Evolutionary conservation across 208 protist species (phyloP).

Genomic region (Trypanosoma brucei): DNA sequence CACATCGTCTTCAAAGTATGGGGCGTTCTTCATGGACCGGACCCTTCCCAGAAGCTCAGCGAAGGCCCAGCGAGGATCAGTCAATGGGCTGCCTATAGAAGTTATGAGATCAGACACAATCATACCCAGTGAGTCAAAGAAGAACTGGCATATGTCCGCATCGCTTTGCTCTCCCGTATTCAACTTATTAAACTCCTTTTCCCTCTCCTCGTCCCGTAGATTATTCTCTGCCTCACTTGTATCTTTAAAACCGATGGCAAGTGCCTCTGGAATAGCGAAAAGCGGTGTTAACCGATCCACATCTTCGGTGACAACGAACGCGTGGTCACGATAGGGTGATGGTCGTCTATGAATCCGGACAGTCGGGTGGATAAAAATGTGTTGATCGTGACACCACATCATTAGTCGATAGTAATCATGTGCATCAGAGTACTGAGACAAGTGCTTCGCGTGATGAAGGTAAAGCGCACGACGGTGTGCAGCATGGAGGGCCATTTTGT

Average conservation of each 20-base stretch:
- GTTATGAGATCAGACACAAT: constrained; percentile 84
- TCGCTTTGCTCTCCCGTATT: constrained; percentile 52
- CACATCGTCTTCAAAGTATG: constrained; percentile 82
- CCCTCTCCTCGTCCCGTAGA: constrained; percentile 54
- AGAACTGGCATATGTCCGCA: constrained; percentile 82
- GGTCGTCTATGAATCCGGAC: constrained; percentile 34
- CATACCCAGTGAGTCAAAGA: constrained; percentile 83
- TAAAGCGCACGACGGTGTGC: constrained; percentile 56
- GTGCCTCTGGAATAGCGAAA: constrained; percentile 71
- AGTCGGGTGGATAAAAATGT: constrained; percentile 73
- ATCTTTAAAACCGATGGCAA: constrained; percentile 77
- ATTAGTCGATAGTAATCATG: constrained; percentile 78
- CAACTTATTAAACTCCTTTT: constrained; percentile 70
- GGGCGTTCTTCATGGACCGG: constrained; percentile 79
- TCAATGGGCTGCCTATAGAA: constrained; percentile 66
- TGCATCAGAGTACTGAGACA: constrained; percentile 61
- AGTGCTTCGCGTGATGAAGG: constrained; percentile 41
- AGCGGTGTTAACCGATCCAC: constrained; percentile 61
- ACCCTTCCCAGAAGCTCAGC: constrained; percentile 61
- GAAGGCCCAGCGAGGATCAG: constrained; percentile 63
- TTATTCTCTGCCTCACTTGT: constrained; percentile 33
- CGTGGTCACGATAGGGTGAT: constrained; percentile 70
- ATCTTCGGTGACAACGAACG: constrained; percentile 53
- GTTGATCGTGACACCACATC: constrained; percentile 85
- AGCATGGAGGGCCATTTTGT: constrained; percentile 29